Base-by-base conservation (phyloP, 257 asterid species). In the Craterostigma plantagineum region DNA sequence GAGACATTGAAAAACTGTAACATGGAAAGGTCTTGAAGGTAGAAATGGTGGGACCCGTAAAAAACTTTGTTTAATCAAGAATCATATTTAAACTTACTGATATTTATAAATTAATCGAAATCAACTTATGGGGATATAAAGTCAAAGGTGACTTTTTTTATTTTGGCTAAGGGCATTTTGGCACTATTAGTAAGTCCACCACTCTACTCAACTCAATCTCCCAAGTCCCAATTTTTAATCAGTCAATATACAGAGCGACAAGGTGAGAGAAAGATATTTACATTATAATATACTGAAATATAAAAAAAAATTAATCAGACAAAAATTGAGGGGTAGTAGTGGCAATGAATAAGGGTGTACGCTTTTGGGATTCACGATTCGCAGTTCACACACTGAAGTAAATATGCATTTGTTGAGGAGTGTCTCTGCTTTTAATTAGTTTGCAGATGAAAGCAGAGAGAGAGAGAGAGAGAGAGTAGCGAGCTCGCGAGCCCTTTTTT, bases 351-450 rank as follows among this genome's bases (percentile, higher is more conserved):
- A 50, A 63, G 46, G 49, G 35, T 30, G 56, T 60, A 33, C 43
- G 54, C 70, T 62, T 72, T 67, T 64, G 52, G 52, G 81, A 61
- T 67, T 62, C 75, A 62, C 65, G 30, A 23, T 23, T 23, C n/a
- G n/a, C n/a, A n/a, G n/a, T n/a, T n/a, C 30, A 23, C 30, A 23
- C 45, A 60, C 55, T 62, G 77, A 18, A 76, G 79, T 73, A 67
- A 83, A 71, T 83, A 75, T 55, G 69, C 77, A 68, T 61, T 76
- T 71, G 79, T 61, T 63, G 70, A 40, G 58, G 72, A 64, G 67
- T 78, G 64, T 63, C 58, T n/a, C n/a, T 64, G 73, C 62, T 46
- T 68, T 64, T 49, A 69, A 59, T 65, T 67, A 38, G 52, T 33
- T 52, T 54, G 51, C 69, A 58, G 61, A 53, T n/a, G n/a, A 46